phyloP scores from a whole-genome alignment of 2,329 filamentous ascomycete species.

The Paraconiothyrium sp. region DNA sequence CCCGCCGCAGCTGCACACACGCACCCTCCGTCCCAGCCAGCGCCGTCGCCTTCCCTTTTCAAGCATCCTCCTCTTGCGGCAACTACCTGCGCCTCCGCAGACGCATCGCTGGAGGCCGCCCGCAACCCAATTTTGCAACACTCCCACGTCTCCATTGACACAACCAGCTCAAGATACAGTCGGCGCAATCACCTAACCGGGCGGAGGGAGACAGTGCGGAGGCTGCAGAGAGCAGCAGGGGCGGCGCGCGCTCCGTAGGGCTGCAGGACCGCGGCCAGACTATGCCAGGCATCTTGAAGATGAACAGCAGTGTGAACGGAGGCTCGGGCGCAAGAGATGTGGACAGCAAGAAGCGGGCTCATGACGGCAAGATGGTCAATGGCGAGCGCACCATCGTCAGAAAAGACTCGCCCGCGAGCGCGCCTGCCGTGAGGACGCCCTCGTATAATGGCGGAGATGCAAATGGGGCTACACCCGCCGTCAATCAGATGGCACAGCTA shows the following conservation, averaged over 20 bases:
- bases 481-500: conserved; percentile 40
- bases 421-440: conserved; percentile 24
- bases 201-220: conserved; percentile 22
- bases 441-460: conserved; percentile 16
- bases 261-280: conserved; percentile 43
- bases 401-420: conserved; percentile 25
- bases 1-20: conserved; percentile 11
- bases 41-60: not conserved
- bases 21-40: not conserved
- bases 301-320: conserved; percentile 56
- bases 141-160: conserved; percentile 1
- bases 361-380: conserved; percentile 43
- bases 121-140: conserved; percentile 1
- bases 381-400: conserved; percentile 31
- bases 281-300: conserved; percentile 61
- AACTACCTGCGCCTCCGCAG: not conserved
- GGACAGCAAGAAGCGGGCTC: conserved; percentile 41
- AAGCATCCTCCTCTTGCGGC: not conserved
- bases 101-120: conserved; percentile 11
- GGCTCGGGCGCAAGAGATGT: conserved; percentile 40
- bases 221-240: conserved; percentile 30
- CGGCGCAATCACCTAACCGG: conserved; percentile 20
- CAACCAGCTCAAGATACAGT: conserved; percentile 27
- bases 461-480: conserved; percentile 28
- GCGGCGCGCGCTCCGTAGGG: conserved; percentile 44